A percentile compares a stretch with the other conserved stretches of the same genome.
Evolutionary conservation across 805 yeast genomes (phyloP).

Genomic region (Blastobotrys attinorum): DNA sequence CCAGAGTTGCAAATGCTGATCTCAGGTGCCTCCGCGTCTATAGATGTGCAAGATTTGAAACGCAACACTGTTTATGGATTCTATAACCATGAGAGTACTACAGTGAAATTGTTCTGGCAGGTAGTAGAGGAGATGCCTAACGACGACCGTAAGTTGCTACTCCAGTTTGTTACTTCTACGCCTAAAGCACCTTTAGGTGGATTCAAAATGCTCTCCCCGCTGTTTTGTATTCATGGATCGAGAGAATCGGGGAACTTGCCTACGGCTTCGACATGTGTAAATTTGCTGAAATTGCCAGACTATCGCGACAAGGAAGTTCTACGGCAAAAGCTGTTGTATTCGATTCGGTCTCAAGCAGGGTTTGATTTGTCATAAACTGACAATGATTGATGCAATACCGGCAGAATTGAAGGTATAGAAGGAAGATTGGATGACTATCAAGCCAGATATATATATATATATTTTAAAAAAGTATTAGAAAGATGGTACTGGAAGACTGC

Average conservation of each 20-base stretch:
- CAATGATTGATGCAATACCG: no score
- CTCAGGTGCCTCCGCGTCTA: slow-evolving; percentile 65
- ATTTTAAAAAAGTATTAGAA: no score
- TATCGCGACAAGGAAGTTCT: slow-evolving; percentile 55
- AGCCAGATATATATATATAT: no score
- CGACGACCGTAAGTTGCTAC: slow-evolving; percentile 54
- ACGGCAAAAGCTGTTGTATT: slow-evolving; percentile 58
- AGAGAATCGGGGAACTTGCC: slow-evolving; percentile 54
- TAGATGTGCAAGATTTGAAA: slow-evolving; percentile 65
- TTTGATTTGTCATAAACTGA: slow-evolving; percentile 74
- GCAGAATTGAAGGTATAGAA: no score
- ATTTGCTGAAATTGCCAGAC: slow-evolving; percentile 77
- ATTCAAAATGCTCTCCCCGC: slow-evolving; percentile 63
- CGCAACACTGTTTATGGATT: slow-evolving; percentile 51
- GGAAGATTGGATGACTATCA: no score
- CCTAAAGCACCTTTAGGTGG: slow-evolving; percentile 89
- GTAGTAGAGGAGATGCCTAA: slow-evolving; percentile 59
- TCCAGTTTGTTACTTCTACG: slow-evolving; percentile 88
- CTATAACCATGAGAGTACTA: slow-evolving; percentile 40
- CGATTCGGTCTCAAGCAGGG: slow-evolving; percentile 78
- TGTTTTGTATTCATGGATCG: slow-evolving; percentile 68
- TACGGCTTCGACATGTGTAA: slow-evolving; percentile 90
- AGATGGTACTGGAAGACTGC: no score
- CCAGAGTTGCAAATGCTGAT: slow-evolving; percentile 76
- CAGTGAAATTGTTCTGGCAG: slow-evolving; percentile 65